Percentiles rank a stretch among this genome's conserved stretches.
Conservation (phyloP, 2,329 filamentous ascomycete species). For the Fusarium oxysporum region DNA sequence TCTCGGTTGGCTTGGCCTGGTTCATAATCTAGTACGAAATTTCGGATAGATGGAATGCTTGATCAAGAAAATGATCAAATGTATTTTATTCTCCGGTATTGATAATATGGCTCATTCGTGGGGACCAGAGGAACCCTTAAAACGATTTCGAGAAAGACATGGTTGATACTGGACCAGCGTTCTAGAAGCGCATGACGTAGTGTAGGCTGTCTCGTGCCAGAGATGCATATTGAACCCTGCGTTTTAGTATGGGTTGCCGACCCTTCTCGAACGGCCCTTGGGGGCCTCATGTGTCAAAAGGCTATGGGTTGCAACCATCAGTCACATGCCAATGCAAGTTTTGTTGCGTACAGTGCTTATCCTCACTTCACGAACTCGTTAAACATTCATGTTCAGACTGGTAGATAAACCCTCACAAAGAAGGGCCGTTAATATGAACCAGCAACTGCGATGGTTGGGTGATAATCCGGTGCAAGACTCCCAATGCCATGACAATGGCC, state of each 20-base stretch:
- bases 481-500: too few species aligned
- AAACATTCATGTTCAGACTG: accelerated
- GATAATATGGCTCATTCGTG: neutral
- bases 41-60: accelerated
- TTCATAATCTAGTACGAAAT: neutral
- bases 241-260: neutral
- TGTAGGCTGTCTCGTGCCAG: neutral
- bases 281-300: neutral
- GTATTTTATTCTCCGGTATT: neutral
- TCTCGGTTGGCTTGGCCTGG: neutral
- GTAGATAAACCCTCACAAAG: neutral
- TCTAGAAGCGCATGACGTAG: neutral
- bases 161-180: neutral
- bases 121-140: neutral
- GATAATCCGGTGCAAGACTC: neutral
- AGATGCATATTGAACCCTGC: neutral
- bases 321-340: neutral
- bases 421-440: accelerated
- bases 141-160: neutral
- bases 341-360: neutral
- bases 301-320: neutral
- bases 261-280: neutral
- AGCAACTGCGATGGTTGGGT: neutral
- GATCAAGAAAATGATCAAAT: neutral
- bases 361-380: too few species aligned